phyloP scores from a whole-genome alignment of 257 asterid species.

The Pogostemon cablin region DNA sequence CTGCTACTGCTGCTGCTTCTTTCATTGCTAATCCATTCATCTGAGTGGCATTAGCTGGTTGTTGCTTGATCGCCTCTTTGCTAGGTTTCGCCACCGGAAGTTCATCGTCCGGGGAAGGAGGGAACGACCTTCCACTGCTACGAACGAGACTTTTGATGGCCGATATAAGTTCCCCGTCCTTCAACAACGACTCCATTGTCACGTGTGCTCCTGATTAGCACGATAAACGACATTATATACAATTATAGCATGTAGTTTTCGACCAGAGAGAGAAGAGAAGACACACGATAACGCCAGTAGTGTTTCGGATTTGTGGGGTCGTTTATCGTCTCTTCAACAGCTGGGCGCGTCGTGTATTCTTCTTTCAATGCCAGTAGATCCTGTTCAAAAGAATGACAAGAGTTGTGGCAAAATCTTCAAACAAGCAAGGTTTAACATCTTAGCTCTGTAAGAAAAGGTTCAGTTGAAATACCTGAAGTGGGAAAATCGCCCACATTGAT shows the following conservation, averaged over 20 bases:
- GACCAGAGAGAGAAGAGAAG: conserved; percentile 13
- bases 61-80: conserved; percentile 39
- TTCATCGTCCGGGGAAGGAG: conserved; percentile 48
- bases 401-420: too few relatives aligned
- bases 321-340: conserved; percentile 90
- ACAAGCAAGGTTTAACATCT: neutral
- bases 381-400: conserved; percentile 38
- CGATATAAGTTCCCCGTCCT: conserved; percentile 63
- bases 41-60: conserved; percentile 28
- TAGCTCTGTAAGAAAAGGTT: neutral
- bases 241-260: neutral
- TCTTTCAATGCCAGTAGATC: conserved; percentile 89
- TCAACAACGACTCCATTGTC: conserved; percentile 78
- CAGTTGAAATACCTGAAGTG: conserved; percentile 75
- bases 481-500: conserved; percentile 98
- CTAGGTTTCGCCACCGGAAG: conserved; percentile 23
- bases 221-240: neutral
- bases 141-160: conserved; percentile 63
- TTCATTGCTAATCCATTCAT: conserved; percentile 34
- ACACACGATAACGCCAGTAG: conserved; percentile 91
- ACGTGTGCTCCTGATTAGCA: conserved; percentile 73
- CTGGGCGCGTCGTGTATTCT: conserved; percentile 82
- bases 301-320: conserved; percentile 98
- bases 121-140: conserved; percentile 80
- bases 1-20: conserved; percentile 43